These are phyloP conservation scores for Xanthoconium purpureum DNA, from an alignment of 768 basidiomycete genomes.

Conservation along the genomic window DNA sequence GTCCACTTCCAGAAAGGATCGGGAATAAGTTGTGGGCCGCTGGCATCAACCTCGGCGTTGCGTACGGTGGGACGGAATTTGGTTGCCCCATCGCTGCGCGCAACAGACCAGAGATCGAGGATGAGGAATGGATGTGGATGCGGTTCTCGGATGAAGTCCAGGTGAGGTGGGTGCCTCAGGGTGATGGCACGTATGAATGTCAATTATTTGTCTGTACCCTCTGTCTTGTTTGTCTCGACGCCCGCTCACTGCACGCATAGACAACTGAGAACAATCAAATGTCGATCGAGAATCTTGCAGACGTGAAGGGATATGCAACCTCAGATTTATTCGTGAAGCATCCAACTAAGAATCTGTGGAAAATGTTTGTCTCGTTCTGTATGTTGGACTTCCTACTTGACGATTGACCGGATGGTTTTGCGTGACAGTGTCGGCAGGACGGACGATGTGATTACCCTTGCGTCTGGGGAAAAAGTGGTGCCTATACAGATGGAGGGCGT, in stretches of 20 bases:
- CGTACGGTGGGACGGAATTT: conserved; percentile 21
- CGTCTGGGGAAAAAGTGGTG: conserved; percentile 32
- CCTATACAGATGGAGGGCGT: conserved; percentile 31
- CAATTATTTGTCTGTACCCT: conserved; percentile 33
- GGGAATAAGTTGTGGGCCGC: conserved; percentile 13
- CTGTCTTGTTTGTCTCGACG: background rate
- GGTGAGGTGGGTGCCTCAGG: conserved; percentile 30
- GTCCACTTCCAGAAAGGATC: conserved; percentile 8
- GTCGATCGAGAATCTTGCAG: conserved; percentile 33
- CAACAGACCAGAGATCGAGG: background rate
- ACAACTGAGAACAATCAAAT: background rate
- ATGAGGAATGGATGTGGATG: conserved; percentile 19
- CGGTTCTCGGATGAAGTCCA: conserved; percentile 8
- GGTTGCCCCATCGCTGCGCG: background rate
- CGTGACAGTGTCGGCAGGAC: conserved; percentile 35
- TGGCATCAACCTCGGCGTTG: conserved; percentile 9
- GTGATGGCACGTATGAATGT: conserved; percentile 33
- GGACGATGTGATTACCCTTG: conserved; percentile 33
- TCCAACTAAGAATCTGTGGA: conserved; percentile 34
- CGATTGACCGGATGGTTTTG: background rate
- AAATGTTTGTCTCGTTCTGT: background rate
- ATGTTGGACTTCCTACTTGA: background rate
- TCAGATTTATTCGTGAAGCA: conserved; percentile 44
- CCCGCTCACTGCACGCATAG: background rate
- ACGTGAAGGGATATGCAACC: conserved; percentile 35